Percentiles rank a stretch among this genome's conserved stretches.
These are phyloP conservation scores for Zygosaccharomyces gambellarensis DNA, from an alignment of 805 yeast species.

Conservation along the genomic window DNA sequence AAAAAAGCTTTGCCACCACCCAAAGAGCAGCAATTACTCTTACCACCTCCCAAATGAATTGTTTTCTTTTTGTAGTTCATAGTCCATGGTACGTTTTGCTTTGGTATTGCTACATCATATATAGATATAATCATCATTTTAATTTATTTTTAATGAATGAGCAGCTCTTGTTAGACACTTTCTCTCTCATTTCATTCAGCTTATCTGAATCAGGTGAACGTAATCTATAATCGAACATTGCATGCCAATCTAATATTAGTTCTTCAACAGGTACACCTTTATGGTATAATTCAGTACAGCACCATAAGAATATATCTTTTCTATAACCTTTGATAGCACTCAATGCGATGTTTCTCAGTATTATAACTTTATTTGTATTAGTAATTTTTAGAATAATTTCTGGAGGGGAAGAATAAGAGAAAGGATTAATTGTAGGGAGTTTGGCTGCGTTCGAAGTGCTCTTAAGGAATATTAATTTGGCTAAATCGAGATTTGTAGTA, in stretches of 20 bases:
- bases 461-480: conserved; percentile 21
- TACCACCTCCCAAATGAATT: conserved; percentile 22
- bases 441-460: conserved; percentile 6
- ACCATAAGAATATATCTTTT: conserved; percentile 27
- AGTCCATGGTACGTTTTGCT: neutral
- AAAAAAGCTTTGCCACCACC: conserved; percentile 35
- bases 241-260: conserved; percentile 26
- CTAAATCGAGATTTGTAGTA: conserved; percentile 17
- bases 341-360: conserved; percentile 26
- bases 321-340: conserved; percentile 17
- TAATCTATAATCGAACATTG: conserved; percentile 20
- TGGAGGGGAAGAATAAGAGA: conserved; percentile 17
- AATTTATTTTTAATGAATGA: conserved; percentile 10
- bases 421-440: conserved; percentile 21
- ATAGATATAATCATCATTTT: conserved; percentile 3
- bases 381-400: conserved; percentile 18
- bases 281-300: conserved; percentile 21
- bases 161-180: conserved; percentile 8
- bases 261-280: conserved; percentile 24
- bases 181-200: conserved; percentile 8
- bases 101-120: neutral
- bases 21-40: conserved; percentile 6
- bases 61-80: neutral
- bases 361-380: conserved; percentile 19
- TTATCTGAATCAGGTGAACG: conserved; percentile 11